Evolutionary conservation across 225 moss, liverwort and hornwort genomes (phyloP), one percentile per base, ranked within the genome.

Genomic region (Climacium dendroides): DNA sequence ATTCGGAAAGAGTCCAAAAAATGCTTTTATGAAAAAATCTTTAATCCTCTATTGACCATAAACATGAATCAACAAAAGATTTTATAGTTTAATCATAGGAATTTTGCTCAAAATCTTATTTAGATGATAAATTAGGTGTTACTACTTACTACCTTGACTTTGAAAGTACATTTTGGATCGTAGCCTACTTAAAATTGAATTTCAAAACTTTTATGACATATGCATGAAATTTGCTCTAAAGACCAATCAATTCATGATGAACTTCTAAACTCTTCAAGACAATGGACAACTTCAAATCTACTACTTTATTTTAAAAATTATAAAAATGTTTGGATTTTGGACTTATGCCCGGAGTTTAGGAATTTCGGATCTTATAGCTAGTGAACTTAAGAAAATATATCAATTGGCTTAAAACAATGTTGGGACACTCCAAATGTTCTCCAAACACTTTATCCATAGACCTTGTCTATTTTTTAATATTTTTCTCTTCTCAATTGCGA

Each of bases 261-360:
- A 3, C 19, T 35, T 35, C 6, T 1, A 0, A 10, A 10, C 2
- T 34, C 10, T 0, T 64, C 1, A 64, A 19, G 6, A 5, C 9
- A 65, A 5, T 65, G 9, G 35, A 4, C 19, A 35, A 26, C 19
- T 6, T 35, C 11, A 65, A 65, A 65, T 10, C 18, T 62, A 9
- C 4, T 62, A 55, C 8, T 16, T 1, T 61, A 61, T 61, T 61
- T 14, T n/a, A 28, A 13, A 14, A 28, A 7, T 28, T 30, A 8
- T 15, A n/a, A n/a, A n/a, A n/a, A n/a, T n/a, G n/a, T n/a, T n/a
- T n/a, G n/a, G n/a, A n/a, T n/a, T n/a, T n/a, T n/a, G n/a, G n/a
- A n/a, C n/a, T n/a, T n/a, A n/a, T n/a, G n/a, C n/a, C n/a, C n/a
- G n/a, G n/a, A n/a, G n/a, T n/a, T n/a, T n/a, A n/a, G n/a, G n/a